Evolutionary conservation across 1,284 basidiomycete genomes (phyloP).

Genomic region (Moniliella sp.): DNA sequence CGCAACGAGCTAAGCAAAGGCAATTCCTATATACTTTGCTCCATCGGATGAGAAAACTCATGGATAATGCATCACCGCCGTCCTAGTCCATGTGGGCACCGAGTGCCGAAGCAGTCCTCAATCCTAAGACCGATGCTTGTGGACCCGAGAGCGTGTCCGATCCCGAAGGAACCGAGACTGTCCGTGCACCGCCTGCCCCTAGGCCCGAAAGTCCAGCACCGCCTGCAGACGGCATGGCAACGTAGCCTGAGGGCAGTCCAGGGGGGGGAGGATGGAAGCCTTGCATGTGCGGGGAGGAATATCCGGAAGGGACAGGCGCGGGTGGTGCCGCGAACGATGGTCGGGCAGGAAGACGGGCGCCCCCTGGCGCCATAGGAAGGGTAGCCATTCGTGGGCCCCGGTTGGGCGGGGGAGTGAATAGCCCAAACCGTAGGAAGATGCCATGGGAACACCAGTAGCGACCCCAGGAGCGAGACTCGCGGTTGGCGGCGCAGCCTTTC

Average conservation of each 20-base stretch:
- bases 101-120: neutral
- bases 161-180: slow-evolving; percentile 20
- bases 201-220: slow-evolving; percentile 18
- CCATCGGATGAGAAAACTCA: neutral
- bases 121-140: slow-evolving; percentile 11
- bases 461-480: neutral
- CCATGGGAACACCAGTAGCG: neutral
- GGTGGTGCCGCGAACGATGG: neutral
- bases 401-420: neutral
- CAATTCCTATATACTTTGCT: no score
- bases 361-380: neutral
- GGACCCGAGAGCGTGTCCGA: slow-evolving; percentile 26
- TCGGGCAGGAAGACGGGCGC: neutral
- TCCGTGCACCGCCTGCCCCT: slow-evolving; percentile 19
- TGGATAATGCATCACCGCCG: no score
- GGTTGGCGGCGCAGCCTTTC: neutral
- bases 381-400: neutral
- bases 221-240: neutral
- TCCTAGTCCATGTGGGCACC: no score
- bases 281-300: neutral
- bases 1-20: no score
- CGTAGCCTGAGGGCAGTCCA: neutral
- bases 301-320: neutral
- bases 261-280: neutral
- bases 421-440: neutral